Conservation (phyloP, 192 early-diverging fungal species). For the Backusella tarrabulga region DNA sequence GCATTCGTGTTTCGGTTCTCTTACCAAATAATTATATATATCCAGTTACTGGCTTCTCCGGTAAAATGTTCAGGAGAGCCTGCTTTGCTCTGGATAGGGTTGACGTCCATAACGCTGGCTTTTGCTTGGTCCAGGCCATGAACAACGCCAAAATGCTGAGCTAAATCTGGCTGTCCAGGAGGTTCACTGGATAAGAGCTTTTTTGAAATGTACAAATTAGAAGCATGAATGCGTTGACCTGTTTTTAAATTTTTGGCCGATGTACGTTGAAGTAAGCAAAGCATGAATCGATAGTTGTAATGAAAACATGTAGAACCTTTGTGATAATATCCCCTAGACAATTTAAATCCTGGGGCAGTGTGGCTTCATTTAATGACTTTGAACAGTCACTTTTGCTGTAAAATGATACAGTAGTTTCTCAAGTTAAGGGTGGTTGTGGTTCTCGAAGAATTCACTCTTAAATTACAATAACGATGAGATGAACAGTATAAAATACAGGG, state of each 20-base stretch:
- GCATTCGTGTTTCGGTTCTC: constrained; percentile 14
- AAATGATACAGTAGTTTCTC: background rate
- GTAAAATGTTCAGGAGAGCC: constrained; percentile 4
- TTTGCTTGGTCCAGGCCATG: background rate
- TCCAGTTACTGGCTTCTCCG: constrained; percentile 38
- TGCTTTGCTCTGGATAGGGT: background rate
- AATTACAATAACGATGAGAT: too few relatives aligned
- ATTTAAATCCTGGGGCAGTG: background rate
- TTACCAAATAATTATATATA: constrained; percentile 44
- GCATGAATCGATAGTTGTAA: background rate
- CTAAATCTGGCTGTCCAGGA: background rate
- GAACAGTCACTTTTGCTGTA: background rate
- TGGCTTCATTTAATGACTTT: background rate
- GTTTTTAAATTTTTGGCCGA: background rate
- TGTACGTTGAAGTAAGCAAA: background rate
- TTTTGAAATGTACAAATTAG: background rate
- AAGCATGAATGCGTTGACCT: background rate
- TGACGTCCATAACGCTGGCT: background rate
- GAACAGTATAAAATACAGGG: too few relatives aligned
- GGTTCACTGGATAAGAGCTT: background rate
- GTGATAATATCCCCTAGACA: background rate
- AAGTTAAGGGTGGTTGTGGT: too few relatives aligned
- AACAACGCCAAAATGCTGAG: background rate
- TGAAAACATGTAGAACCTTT: background rate
- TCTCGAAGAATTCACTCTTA: too few relatives aligned